Conservation (phyloP, 2,329 filamentous ascomycete species). For the Pseudocercospora macadamiae region DNA sequence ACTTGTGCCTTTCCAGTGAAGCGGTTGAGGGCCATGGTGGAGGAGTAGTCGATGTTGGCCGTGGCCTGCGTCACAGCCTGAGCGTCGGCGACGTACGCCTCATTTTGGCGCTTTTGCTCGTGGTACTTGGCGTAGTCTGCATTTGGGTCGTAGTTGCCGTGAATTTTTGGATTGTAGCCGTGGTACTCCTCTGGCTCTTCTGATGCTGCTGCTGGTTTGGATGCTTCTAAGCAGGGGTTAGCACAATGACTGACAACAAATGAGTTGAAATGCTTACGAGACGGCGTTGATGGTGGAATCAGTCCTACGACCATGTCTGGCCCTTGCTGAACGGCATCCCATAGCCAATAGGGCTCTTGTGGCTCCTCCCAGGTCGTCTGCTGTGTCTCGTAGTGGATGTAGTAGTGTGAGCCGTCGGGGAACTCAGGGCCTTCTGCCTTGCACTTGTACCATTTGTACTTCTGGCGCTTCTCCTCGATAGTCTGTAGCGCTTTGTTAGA, state of each 20-base stretch:
- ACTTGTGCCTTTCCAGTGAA: constrained; percentile 85
- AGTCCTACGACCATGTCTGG: constrained; percentile 30
- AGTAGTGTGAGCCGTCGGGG: constrained; percentile 31
- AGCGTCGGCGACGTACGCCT: constrained; percentile 37
- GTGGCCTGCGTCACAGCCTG: constrained; percentile 31
- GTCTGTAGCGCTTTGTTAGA: background rate
- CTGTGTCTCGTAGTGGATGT: constrained; percentile 32
- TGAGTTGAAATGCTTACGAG: background rate
- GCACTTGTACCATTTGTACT: constrained; percentile 26
- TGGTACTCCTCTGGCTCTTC: background rate
- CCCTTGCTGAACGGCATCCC: constrained; percentile 26
- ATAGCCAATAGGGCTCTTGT: constrained; percentile 37
- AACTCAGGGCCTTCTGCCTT: constrained; percentile 14
- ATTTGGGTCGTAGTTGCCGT: constrained; percentile 93
- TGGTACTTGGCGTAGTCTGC: constrained; percentile 77
- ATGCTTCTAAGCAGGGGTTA: background rate
- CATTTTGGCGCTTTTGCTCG: constrained; percentile 37
- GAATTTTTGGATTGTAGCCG: constrained; percentile 94
- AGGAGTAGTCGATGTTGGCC: constrained; percentile 55
- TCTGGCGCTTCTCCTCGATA: constrained; percentile 15
- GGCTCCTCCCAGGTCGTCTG: constrained; percentile 35
- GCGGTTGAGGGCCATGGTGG: constrained; percentile 82
- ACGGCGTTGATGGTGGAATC: background rate
- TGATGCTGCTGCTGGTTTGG: background rate
- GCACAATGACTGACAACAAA: background rate